Percentiles rank a stretch among this genome's conserved stretches.
These are phyloP conservation scores for Nakazawaea wickerhamii DNA, from an alignment of 805 yeast species.

Conservation along the genomic window DNA sequence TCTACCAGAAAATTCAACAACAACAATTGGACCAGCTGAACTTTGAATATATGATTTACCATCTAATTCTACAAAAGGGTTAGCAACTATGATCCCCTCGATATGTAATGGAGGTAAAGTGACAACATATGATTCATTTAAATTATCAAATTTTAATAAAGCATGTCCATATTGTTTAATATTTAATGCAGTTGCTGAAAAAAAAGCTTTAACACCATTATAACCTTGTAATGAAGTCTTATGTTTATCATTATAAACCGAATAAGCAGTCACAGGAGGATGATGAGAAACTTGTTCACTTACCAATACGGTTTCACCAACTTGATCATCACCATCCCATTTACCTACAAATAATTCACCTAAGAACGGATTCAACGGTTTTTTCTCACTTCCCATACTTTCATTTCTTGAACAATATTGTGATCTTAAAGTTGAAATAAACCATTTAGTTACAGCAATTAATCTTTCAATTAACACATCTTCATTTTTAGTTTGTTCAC, in stretches of 20 bases:
- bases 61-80: conserved; percentile 93
- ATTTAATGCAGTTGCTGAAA: conserved; percentile 67
- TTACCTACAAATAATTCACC: conserved; percentile 93
- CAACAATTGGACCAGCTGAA: conserved; percentile 68
- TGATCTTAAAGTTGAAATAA: conserved; percentile 82
- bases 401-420: conserved; percentile 94
- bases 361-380: conserved; percentile 92
- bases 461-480: conserved; percentile 58
- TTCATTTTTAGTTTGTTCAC: conserved; percentile 35
- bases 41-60: conserved; percentile 82
- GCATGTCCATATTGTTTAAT: conserved; percentile 96
- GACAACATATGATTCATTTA: conserved; percentile 64
- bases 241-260: conserved; percentile 67
- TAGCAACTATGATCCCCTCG: conserved; percentile 85
- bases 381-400: conserved; percentile 91
- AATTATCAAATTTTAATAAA: conserved; percentile 53
- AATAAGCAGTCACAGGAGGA: conserved; percentile 95
- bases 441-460: conserved; percentile 85
- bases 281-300: conserved; percentile 97
- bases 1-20: conserved; percentile 80
- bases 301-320: conserved; percentile 73
- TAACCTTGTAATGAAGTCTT: conserved; percentile 77
- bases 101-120: conserved; percentile 95
- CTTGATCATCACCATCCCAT: conserved; percentile 58
- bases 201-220: conserved; percentile 81